Base-by-base conservation (phyloP, 2,329 filamentous ascomycete species). In the Ceratocystis papillata region DNA sequence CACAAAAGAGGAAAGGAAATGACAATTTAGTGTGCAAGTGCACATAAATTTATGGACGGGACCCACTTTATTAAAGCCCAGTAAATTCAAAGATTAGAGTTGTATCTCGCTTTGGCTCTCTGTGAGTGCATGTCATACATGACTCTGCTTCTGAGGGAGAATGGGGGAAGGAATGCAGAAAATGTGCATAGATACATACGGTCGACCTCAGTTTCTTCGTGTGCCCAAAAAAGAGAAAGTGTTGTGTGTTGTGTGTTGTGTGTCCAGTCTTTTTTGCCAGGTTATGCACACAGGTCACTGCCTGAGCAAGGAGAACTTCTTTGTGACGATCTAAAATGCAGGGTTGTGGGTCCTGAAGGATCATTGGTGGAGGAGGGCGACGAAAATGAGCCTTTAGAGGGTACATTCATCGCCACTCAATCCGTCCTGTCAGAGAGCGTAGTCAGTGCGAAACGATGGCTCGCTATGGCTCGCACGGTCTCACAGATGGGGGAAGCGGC, bases 401-500 rank as follows among this genome's bases (percentile, higher is more conserved):
- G 53, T 65, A 65, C 64, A 61, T 50, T 61, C 10, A 7, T 59
- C 50, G 64, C 55, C 64, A 65, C 64, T 41, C 44, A 46, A 25
- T 17, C 55, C 44, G 53, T 22, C 41, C 55, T 37, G 25, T 30
- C 20, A 30, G 17, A 28, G 44, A 17, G 12, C 50, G 64, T 65
- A 65, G 53, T 44, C 64, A 60, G 64, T 65, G 64, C 17, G 57
- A 20, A 61, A 3, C 22, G 3, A 4, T 17, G 1, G 3, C 7
- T 3, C 7, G 28, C 20, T 17, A 30, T n/a, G 46, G 25, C 46
- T 65, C 33, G 33, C 63, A 65, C 64, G 41, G 64, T 45, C n/a
- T 48, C 61, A 48, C 22, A 63, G 44, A 57, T 57, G 53, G 53
- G 53, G 46, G 46, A 48, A 12, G 63, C 48, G 48, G 53, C 53